phyloP scores from a whole-genome alignment of 805 yeast genomes.

The Yamadazyma kitorensis region DNA sequence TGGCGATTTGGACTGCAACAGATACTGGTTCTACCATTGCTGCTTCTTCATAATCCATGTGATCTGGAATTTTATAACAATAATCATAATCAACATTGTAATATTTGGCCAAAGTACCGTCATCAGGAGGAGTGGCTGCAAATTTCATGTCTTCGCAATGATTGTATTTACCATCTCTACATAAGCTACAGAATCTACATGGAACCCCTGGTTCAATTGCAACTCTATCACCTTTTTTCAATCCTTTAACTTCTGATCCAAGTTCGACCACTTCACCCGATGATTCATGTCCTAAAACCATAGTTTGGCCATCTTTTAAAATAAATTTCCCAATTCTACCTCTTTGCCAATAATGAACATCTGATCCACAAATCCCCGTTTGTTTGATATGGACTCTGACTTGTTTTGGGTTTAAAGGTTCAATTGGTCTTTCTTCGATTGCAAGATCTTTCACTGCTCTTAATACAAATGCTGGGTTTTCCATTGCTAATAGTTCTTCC shows the following conservation, averaged over 20 bases:
- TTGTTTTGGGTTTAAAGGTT: slow-evolving; percentile 16
- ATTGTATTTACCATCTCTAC: slow-evolving; percentile 20
- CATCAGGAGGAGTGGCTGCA: slow-evolving; percentile 22
- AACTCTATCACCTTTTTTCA: slow-evolving; percentile 45
- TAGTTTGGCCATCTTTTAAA: slow-evolving; percentile 25
- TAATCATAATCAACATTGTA: slow-evolving; percentile 16
- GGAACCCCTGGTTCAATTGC: slow-evolving; percentile 56
- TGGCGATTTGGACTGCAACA: slow-evolving; percentile 23
- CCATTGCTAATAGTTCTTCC: slow-evolving; percentile 6
- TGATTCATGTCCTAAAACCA: slow-evolving; percentile 46
- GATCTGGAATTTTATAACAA: slow-evolving; percentile 21
- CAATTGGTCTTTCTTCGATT: slow-evolving; percentile 14
- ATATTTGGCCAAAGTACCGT: slow-evolving; percentile 18
- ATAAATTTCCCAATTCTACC: slow-evolving; percentile 28
- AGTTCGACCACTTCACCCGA: slow-evolving; percentile 46
- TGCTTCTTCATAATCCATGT: slow-evolving; percentile 22
- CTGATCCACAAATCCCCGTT: slow-evolving; percentile 23
- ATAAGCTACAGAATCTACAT: slow-evolving; percentile 33
- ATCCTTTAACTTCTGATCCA: slow-evolving; percentile 46
- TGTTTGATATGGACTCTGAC: slow-evolving; percentile 19
- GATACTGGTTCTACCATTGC: slow-evolving; percentile 24
- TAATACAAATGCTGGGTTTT: slow-evolving; percentile 16
- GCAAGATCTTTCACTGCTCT: slow-evolving; percentile 14
- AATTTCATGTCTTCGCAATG: slow-evolving; percentile 18
- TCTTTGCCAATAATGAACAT: slow-evolving; percentile 20